Percentiles rank a stretch among this genome's conserved stretches.
These are phyloP conservation scores for Penicillium arizonense DNA, from an alignment of 495 filamentous ascomycete genomes.

Conservation along the genomic window DNA sequence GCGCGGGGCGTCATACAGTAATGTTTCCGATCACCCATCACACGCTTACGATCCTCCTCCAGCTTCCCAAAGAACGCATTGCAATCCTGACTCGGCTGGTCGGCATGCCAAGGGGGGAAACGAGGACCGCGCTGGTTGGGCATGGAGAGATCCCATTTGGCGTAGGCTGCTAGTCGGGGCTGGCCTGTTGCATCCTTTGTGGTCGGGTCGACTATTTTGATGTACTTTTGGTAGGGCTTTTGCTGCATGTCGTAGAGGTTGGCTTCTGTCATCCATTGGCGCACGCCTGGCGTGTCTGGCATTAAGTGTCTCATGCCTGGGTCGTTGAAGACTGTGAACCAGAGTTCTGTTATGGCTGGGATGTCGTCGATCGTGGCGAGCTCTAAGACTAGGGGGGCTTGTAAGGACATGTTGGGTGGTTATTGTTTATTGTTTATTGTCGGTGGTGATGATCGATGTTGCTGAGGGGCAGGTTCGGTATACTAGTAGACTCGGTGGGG, in stretches of 20 bases:
- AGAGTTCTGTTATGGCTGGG: constrained; percentile 19
- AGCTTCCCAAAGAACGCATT: constrained; percentile 14
- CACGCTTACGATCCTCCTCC: constrained; percentile 16
- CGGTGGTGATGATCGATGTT: not conserved
- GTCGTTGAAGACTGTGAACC: constrained; percentile 28
- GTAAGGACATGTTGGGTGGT: constrained; percentile 1
- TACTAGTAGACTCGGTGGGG: too few relatives aligned
- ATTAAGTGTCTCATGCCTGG: constrained; percentile 13
- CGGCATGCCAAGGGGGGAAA: constrained; percentile 24
- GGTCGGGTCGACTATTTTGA: constrained; percentile 26
- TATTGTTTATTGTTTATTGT: not conserved
- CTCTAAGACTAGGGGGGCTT: constrained; percentile 11
- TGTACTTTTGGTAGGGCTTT: constrained; percentile 23
- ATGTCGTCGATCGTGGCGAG: constrained; percentile 22
- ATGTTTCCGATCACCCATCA: constrained; percentile 28
- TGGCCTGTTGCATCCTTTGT: constrained; percentile 11
- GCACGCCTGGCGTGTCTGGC: constrained; percentile 26
- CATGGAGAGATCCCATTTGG: constrained; percentile 26
- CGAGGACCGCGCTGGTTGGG: constrained; percentile 24
- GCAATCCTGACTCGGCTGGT: constrained; percentile 14
- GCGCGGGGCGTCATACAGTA: constrained; percentile 13
- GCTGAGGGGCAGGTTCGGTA: not conserved
- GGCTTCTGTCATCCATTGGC: constrained; percentile 22
- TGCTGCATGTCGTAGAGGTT: constrained; percentile 18
- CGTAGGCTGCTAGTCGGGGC: constrained; percentile 23